Percentiles rank a stretch among this genome's conserved stretches.
phyloP scores from a whole-genome alignment of 257 asterid genomes.

The Linderniella brevidens region DNA sequence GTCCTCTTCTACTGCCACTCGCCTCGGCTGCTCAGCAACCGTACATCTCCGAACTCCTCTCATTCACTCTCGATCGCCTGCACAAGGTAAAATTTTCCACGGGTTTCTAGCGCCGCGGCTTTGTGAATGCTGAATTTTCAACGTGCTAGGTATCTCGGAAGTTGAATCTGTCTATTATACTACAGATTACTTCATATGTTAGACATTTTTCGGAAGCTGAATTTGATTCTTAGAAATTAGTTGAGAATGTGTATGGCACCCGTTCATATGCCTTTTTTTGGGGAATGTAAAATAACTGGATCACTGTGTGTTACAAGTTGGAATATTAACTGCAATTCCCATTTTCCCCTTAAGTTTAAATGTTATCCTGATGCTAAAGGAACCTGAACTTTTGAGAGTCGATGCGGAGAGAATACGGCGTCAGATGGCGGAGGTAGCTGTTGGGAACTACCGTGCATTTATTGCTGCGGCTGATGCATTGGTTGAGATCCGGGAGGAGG shows the following conservation, averaged over 20 bases:
- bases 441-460: conserved; percentile 81
- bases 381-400: conserved; percentile 84
- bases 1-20: conserved; percentile 62
- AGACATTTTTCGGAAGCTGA: no score
- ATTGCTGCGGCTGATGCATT: conserved; percentile 86
- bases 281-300: no score
- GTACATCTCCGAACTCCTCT: conserved; percentile 83
- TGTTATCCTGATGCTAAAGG: conserved; percentile 21
- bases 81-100: conserved; percentile 47
- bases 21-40: conserved; percentile 87
- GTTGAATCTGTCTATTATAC: no score
- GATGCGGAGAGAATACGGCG: conserved; percentile 93
- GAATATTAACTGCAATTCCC: no score
- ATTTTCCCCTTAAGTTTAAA: no score
- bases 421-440: conserved; percentile 99
- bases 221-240: no score
- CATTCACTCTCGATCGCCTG: conserved; percentile 95
- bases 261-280: no score
- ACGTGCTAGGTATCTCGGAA: no score
- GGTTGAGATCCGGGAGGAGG: conserved; percentile 71
- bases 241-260: no score
- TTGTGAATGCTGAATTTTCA: conserved; percentile 4
- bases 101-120: conserved; percentile 8
- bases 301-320: no score
- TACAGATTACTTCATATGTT: no score